Base-by-base conservation (phyloP, 2,329 filamentous ascomycete species). In the Tolypocladium inflatum region DNA sequence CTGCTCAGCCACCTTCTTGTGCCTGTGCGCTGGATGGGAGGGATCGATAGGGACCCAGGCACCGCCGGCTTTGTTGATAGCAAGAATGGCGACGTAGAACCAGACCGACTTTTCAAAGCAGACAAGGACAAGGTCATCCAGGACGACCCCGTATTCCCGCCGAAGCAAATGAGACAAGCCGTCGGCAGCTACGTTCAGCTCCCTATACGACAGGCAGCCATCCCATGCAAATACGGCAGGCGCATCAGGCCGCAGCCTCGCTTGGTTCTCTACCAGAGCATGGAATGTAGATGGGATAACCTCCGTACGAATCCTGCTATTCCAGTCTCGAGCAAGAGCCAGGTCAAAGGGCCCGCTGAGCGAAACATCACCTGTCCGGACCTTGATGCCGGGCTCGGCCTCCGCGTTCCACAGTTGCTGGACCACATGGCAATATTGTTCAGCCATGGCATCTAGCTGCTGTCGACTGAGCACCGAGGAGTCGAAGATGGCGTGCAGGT, bases 151-250 rank as follows among this genome's bases (percentile, higher is more conserved):
- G 2, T 33, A 35, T 8, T 42, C 10, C 17, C 5, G 11, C 54
- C 33, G 1, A 57, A 54, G 66, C 56, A 71, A 64, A 9, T 64
- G 64, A 2, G 74, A 73, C 9, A 79, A 66, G 4, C 67, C 60
- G 33, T 70, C 71, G 0, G 78, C 77, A 8, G 70, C 63, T 0
- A 60, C 58, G 48, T 77, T 72, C 5, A 77, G 64, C 33, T 77
- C 69, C 54, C 65, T 58, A 57, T 76, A 77, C 10, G 74, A 75
- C 58, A 76, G 71, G 52, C 65, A 60, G 23, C 75, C 76, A 58
- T 78, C 76, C 74, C 75, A 78, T 1, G 76, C 75, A 54, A 73
- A 63, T 37, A 78, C 69, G 26, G 76, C 76, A 8, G 66, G 61
- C 11, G 68, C 65, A 15, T 63, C 57, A 0, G 76, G 74, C 3